Evolutionary conservation across 352 stramenopile species (phyloP), one percentile per base, ranked within the genome.

Genomic region (Phytophthora pinifolia): DNA sequence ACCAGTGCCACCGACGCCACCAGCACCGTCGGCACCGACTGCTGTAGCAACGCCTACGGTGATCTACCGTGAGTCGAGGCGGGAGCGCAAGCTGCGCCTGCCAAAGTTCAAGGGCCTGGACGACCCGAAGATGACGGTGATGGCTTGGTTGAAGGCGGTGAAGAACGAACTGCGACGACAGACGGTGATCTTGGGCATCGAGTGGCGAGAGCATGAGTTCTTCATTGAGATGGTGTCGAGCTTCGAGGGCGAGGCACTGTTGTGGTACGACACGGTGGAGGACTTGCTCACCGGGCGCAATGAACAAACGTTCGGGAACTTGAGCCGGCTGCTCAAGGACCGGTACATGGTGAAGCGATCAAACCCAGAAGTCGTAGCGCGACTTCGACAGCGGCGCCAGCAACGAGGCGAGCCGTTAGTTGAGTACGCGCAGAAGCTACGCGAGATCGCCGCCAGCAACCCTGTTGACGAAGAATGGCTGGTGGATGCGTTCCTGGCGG

Each of bases 161-260:
- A 49, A 37, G n/a, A 49, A 49, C n/a, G 42, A 49, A 25, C n/a
- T 49, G 6, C 27, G 42, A 8, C 4, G 29, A 27, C 42, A 49
- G 14, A 17, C 42, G 3, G 27, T n/a, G 7, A 49, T 49, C 13
- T 13, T 49, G 15, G 12, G 27, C 2, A 37, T n/a, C 6, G 27
- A 49, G n/a, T 49, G 42, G 42, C 27, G 30, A 2, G 0, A 49
- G 15, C 27, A 49, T 17, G 42, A 30, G 10, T 27, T 37, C 13
- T 49, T 49, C n/a, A 49, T 38, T 18, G 42, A 49, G 30, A 49
- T 49, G 42, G 42, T 49, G 3, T 27, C 29, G 14, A 49, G 42
- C n/a, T 37, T 49, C 13, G 42, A 49, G 10, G 42, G 42, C 9
- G 29, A 49, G 14, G 42, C 42, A 6, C 15, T 49, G 27, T 9